Percentiles rank a stretch among this genome's conserved stretches.
phyloP scores from a whole-genome alignment of 2,329 filamentous ascomycete genomes.

The Ceratocystis destructans region DNA sequence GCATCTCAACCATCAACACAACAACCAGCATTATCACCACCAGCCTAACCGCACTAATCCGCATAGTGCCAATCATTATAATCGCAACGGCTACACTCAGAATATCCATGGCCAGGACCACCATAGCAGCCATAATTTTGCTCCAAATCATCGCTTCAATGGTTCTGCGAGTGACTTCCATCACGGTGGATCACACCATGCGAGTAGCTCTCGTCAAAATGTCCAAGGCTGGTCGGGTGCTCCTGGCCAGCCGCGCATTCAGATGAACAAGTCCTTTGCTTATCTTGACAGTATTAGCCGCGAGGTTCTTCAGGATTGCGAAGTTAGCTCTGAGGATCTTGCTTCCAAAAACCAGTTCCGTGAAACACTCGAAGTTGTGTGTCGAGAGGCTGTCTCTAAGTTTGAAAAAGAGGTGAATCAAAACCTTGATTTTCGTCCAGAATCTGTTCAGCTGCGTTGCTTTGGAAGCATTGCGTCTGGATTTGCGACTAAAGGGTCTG shows the following conservation, averaged over 20 bases:
- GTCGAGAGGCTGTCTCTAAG: slow-evolving; percentile 42
- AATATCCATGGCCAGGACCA: not conserved
- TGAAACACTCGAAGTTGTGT: slow-evolving; percentile 47
- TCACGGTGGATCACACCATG: not conserved
- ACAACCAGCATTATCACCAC: not conserved
- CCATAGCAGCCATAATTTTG: not conserved
- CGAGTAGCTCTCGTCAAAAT: not conserved
- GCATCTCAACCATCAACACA: not conserved
- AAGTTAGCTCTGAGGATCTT: slow-evolving; percentile 51
- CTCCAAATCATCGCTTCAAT: not conserved
- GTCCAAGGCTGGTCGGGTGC: not conserved
- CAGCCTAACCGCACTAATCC: not conserved
- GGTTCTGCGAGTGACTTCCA: slow-evolving; percentile 3
- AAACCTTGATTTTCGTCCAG: slow-evolving; percentile 34
- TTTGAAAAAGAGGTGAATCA: slow-evolving; percentile 35
- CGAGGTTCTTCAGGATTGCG: slow-evolving; percentile 40
- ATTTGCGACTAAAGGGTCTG: slow-evolving; percentile 75
- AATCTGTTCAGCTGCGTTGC: slow-evolving; percentile 54
- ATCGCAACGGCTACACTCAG: not conserved
- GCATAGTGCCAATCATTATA: not conserved
- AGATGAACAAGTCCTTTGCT: not conserved
- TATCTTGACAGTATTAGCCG: slow-evolving; percentile 18
- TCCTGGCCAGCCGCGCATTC: not conserved
- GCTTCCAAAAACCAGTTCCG: slow-evolving; percentile 60
- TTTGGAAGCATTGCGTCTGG: slow-evolving; percentile 76